Evolutionary conservation across 768 basidiomycete species (phyloP).

Genomic region (Russula lepida): DNA sequence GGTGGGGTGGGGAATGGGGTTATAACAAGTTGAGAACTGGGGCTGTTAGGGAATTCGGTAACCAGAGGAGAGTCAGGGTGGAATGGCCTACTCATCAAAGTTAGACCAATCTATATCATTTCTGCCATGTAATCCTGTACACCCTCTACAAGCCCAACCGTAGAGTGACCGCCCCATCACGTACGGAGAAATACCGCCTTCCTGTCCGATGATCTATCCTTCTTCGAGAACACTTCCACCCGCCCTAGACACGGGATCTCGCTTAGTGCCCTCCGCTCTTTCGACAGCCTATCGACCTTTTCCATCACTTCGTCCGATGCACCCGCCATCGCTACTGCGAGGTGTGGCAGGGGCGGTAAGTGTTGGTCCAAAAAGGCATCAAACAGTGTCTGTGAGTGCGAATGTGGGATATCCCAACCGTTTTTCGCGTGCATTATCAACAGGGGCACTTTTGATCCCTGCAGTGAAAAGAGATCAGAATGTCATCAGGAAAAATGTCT

Average conservation of each 20-base stretch:
- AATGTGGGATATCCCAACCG: conserved; percentile 69
- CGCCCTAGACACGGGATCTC: conserved; percentile 42
- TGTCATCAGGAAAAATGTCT: too few species aligned
- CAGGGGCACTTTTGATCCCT: conserved; percentile 62
- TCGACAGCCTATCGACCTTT: conserved; percentile 32
- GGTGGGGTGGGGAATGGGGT: too few species aligned
- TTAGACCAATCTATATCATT: too few species aligned
- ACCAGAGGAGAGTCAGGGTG: too few species aligned
- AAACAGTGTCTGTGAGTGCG: conserved; percentile 54
- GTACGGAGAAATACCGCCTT: too few species aligned
- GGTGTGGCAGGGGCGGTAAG: conserved; percentile 39
- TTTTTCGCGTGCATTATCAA: conserved; percentile 68
- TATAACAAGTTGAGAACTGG: too few species aligned
- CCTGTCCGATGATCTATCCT: too few species aligned
- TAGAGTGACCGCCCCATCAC: too few species aligned
- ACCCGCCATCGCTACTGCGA: conserved; percentile 26
- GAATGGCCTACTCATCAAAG: too few species aligned
- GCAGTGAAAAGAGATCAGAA: neutral
- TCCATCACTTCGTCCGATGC: too few species aligned
- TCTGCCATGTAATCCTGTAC: conserved; percentile 48
- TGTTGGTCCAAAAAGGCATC: conserved; percentile 54
- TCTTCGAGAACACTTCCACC: conserved; percentile 45
- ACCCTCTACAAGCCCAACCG: too few species aligned
- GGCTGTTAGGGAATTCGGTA: too few species aligned
- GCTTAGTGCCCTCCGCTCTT: conserved; percentile 33